Base-by-base conservation (phyloP, 2,329 filamentous ascomycete species). In the Diaporthe destruens region DNA sequence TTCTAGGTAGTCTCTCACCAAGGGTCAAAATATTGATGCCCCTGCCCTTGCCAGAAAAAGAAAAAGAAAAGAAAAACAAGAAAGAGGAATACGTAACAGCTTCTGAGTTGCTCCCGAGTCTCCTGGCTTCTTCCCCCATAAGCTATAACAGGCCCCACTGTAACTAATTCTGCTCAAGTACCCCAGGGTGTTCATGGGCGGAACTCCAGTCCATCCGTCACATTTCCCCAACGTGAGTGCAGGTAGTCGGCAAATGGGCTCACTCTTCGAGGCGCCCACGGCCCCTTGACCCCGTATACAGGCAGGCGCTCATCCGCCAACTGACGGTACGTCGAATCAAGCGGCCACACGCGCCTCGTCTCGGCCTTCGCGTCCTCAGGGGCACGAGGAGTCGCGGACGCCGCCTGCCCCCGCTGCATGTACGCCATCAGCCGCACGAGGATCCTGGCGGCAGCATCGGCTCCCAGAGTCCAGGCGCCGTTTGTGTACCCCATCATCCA, bases 381-480 rank as follows among this genome's bases (percentile, higher is more conserved):
- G 8, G 44, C 29, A 36, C 39, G 44, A 65, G 61, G 61, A 20
- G 61, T 65, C 6, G 36, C 61, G 1, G 61, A 65, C 32, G 44
- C 32, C 7, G 14, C 61, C 6, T 25, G 61, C 1, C 3, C 2
- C 20, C 14, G 23, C 2, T 29, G 44, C 61, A 65, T 65, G 3
- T 36, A 12, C 20, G 3, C 11, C 12, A 65, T 20, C 14, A 65
- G 29, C 44, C 61, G 2, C 29, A 51, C 29, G 29, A 65, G 61
- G 29, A 65, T 51, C 44, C 70, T 56, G 20, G 72, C 72, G 44
- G 65, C 66, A 14, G 65, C 84, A 72, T 93, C 90, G 0, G 87
- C 86, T 1, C 89, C 89, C 0, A 91, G 82, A 0, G 90, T 92
- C 90, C 91, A 93, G 0, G 87, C 85, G 0, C 86, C 86, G 53